phyloP scores from a whole-genome alignment of 306 rosid species.

The Cotoneaster glaucophyllus region DNA sequence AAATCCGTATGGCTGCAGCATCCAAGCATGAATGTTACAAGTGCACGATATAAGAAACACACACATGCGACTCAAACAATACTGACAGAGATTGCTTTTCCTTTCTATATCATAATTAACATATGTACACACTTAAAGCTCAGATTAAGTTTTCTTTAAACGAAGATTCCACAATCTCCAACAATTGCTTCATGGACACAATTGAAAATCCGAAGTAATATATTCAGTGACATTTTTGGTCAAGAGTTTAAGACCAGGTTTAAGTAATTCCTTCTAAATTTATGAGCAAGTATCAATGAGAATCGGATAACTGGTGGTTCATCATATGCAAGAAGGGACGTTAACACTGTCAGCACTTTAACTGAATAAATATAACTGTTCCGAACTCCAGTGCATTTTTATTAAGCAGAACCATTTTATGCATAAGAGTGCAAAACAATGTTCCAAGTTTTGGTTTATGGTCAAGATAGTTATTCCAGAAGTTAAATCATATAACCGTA shows the following conservation, averaged over 20 bases:
- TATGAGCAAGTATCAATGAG: background rate
- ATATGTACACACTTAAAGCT: background rate
- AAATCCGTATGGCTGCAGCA: conserved; percentile 94
- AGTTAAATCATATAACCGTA: background rate
- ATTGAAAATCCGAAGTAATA: background rate
- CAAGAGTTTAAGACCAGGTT: background rate
- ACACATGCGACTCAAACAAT: background rate
- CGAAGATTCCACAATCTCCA: background rate
- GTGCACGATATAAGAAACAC: conserved; percentile 1
- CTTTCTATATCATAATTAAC: background rate
- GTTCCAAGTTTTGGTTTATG: background rate
- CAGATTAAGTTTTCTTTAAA: background rate
- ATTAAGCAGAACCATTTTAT: background rate
- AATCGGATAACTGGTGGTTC: background rate
- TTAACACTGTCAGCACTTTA: background rate
- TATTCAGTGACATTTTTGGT: background rate
- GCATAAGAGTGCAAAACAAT: too few species aligned
- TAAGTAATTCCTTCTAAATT: background rate
- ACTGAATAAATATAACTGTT: background rate
- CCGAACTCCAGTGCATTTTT: background rate
- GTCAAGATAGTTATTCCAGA: background rate
- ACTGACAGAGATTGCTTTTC: background rate
- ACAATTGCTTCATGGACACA: background rate
- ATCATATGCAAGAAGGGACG: background rate
- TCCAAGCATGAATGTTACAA: conserved; percentile 26